phyloP scores from a whole-genome alignment of 805 yeast genomes.

The Pichia paraexigua region DNA sequence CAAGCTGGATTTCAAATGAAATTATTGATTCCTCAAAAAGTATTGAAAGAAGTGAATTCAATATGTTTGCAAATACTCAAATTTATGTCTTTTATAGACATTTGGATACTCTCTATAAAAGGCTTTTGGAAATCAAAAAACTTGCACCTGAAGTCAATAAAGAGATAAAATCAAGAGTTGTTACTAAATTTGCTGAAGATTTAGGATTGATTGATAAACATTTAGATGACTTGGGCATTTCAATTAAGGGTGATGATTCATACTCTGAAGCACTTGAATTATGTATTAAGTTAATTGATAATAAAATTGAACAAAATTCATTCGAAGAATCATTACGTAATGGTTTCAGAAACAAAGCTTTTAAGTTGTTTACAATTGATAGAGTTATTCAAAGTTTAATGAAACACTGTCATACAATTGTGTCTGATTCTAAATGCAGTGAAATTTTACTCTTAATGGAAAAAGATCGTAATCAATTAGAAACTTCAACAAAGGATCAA shows the following conservation, averaged over 20 bases:
- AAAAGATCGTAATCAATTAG: constrained; percentile 54
- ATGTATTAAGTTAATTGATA: constrained; percentile 73
- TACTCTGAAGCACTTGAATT: constrained; percentile 73
- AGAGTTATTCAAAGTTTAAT: constrained; percentile 78
- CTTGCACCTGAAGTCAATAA: constrained; percentile 62
- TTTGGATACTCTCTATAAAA: constrained; percentile 69
- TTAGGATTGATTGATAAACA: constrained; percentile 75
- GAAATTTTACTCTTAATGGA: constrained; percentile 80
- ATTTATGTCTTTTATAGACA: constrained; percentile 86
- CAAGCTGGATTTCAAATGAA: constrained; percentile 30
- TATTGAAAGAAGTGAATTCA: constrained; percentile 47
- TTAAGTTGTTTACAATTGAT: constrained; percentile 85
- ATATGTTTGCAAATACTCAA: constrained; percentile 81
- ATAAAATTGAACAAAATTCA: constrained; percentile 87
- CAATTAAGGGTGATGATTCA: constrained; percentile 59
- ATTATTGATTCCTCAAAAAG: constrained; percentile 16
- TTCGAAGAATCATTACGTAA: constrained; percentile 94
- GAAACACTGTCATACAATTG: constrained; percentile 80
- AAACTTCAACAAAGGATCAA: constrained; percentile 77
- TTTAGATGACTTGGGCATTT: constrained; percentile 71
- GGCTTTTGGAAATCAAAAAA: constrained; percentile 69
- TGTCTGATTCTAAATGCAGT: constrained; percentile 71
- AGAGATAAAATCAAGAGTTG: constrained; percentile 57
- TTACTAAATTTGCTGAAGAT: constrained; percentile 77
- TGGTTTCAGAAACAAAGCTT: constrained; percentile 89